Base-by-base conservation (phyloP, 1,284 basidiomycete genomes). In the Ganoderma leucocontextum region DNA sequence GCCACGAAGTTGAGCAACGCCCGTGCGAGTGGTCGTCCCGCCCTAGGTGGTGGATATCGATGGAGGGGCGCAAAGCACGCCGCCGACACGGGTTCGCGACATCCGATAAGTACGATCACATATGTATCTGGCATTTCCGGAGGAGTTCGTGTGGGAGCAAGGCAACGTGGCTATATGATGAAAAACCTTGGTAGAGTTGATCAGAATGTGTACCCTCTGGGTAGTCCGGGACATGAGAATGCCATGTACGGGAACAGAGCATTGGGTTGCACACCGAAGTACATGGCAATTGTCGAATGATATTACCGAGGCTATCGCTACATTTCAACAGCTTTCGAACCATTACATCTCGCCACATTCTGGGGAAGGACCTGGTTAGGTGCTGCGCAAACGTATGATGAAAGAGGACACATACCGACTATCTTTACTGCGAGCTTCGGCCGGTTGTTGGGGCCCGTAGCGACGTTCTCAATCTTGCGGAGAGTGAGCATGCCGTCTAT, bases 401-500 rank as follows among this genome's bases (percentile, higher is more conserved):
- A 22, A 52, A 13, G 22, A 42, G 15, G 12, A 29, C 29, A 80
- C 89, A 68, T 70, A 93, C 95, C 95, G 25, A 89, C 90, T 64
- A 97, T 93, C 80, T 94, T 95, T 6, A 95, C 94, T 4, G 87
- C 87, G 49, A 96, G 78, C 78, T 96, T 96, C 0, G 95, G 95
- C 66, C 95, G 82, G 75, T 94, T 95, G 78, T 95, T 96, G 17
- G 87, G 85, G 6, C 96, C 97, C 0, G 95, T 98, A 6, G 95
- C 89, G 0, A 97, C 95, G 73, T 96, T 95, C 82, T 98, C 96
- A 68, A 98, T 95, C 80, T 98, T 98, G 71, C 96, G 87, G 63
- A 98, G 85, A 0, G 94, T 96, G 69, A 97, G 87, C 89, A 97
- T 93, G 29, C 94, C 95, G 75, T 89, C 86, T 79, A 93, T 87